Conservation (phyloP, 2,329 filamentous ascomycete genomes). For the Dactylellina sp. region DNA sequence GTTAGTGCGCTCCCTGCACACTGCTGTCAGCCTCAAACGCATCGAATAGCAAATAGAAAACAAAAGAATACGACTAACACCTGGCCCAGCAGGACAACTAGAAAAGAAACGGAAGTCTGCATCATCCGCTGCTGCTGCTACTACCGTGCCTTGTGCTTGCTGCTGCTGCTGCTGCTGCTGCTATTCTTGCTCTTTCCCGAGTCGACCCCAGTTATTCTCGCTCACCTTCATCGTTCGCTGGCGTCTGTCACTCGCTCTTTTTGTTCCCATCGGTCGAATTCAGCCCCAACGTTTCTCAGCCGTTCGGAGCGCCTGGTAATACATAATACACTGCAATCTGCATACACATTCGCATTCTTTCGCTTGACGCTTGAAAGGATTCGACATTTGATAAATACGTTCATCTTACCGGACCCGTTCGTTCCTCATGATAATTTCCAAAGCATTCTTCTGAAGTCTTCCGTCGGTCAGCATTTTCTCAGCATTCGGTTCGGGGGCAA, state of each 20-base stretch:
- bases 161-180: slow-evolving; percentile 13
- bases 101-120: slow-evolving; percentile 51
- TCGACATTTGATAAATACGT: slow-evolving; percentile 7
- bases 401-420: slow-evolving; percentile 19
- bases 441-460: slow-evolving; percentile 37
- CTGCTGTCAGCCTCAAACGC: slow-evolving; percentile 29
- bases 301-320: slow-evolving; percentile 37
- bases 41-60: slow-evolving; percentile 42
- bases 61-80: slow-evolving; percentile 33
- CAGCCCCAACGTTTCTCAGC: slow-evolving; percentile 46
- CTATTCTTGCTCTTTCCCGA: slow-evolving; percentile 42
- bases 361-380: slow-evolving; percentile 37
- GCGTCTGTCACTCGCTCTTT: slow-evolving; percentile 39
- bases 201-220: slow-evolving; percentile 26
- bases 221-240: slow-evolving; percentile 20
- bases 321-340: slow-evolving; percentile 13
- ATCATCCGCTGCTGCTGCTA: slow-evolving; percentile 21
- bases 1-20: slow-evolving; percentile 33
- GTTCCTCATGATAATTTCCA: slow-evolving; percentile 27
- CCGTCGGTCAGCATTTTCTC: slow-evolving; percentile 22
- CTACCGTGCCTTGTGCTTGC: no score
- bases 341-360: slow-evolving; percentile 29
- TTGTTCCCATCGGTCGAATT: slow-evolving; percentile 6
- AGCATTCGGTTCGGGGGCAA: slow-evolving; percentile 7
- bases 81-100: slow-evolving; percentile 12